A percentile compares a stretch with the other conserved stretches of the same genome.
Evolutionary conservation across 306 rosid genomes (phyloP).

Genomic region (Sechiopsis laciniata): DNA sequence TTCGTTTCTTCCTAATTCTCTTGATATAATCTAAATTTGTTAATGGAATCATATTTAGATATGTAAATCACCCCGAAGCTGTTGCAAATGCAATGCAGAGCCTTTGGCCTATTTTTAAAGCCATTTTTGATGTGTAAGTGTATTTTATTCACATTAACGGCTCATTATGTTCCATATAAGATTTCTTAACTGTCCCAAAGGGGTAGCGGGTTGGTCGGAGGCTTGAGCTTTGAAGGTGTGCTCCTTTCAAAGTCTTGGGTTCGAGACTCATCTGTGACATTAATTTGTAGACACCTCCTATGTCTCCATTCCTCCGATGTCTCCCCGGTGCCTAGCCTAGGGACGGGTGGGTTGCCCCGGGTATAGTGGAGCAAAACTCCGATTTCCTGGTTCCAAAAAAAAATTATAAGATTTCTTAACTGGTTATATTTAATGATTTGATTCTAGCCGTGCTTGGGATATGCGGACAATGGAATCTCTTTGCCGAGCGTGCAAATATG

Average conservation of each 20-base stretch:
- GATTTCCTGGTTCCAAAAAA: no score
- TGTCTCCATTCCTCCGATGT: no score
- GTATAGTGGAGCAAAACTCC: no score
- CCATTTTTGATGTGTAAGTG: conserved; percentile 91
- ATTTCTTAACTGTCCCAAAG: conserved; percentile 24
- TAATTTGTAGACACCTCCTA: no score
- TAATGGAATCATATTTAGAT: conserved; percentile 45
- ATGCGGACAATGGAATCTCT: conserved; percentile 99
- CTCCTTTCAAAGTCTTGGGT: no score
- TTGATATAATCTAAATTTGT: conserved; percentile 29
- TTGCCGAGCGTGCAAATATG: conserved; percentile 99
- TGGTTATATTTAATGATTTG: conserved; percentile 24
- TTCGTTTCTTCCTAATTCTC: conserved; percentile 15
- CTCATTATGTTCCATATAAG: not conserved
- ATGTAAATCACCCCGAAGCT: conserved; percentile 87
- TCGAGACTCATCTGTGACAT: no score
- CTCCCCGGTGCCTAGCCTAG: no score
- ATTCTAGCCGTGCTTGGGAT: conserved; percentile 97
- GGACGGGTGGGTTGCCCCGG: no score
- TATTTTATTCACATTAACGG: conserved; percentile 20
- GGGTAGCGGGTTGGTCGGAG: no score
- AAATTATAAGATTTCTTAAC: conserved; percentile 18
- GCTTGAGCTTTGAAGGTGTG: no score
- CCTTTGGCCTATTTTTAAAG: conserved; percentile 94
- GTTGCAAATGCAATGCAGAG: conserved; percentile 96